Percentiles rank a stretch among this genome's conserved stretches.
Evolutionary conservation across 1,284 basidiomycete species (phyloP).

Genomic region (Pisolithus thermaeus): DNA sequence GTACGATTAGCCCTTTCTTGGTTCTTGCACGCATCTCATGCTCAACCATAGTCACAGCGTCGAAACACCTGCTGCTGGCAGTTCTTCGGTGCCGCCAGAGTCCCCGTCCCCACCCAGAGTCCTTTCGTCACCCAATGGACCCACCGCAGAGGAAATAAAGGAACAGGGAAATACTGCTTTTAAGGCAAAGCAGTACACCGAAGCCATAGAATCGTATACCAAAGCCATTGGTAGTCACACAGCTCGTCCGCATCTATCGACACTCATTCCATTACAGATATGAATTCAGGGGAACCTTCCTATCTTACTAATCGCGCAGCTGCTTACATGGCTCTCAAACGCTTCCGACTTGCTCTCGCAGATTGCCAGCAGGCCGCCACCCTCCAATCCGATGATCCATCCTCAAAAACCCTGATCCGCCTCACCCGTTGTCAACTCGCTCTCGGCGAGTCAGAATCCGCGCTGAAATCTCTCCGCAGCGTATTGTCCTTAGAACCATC

Average conservation of each 20-base stretch:
- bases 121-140: slow-evolving; percentile 11
- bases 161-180: slow-evolving; percentile 73
- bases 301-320: slow-evolving; percentile 85
- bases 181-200: slow-evolving; percentile 58
- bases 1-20: slow-evolving; percentile 12
- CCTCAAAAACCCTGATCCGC: slow-evolving; percentile 69
- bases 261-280: slow-evolving; percentile 35
- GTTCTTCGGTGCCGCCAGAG: slow-evolving; percentile 8
- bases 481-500: slow-evolving; percentile 51
- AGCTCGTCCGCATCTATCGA: slow-evolving; percentile 4
- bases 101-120: slow-evolving; percentile 13
- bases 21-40: neutral
- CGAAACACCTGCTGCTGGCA: slow-evolving; percentile 2
- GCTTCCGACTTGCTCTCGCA: slow-evolving; percentile 64
- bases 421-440: slow-evolving; percentile 78
- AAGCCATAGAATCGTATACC: slow-evolving; percentile 74
- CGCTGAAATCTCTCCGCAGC: slow-evolving; percentile 55
- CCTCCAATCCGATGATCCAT: slow-evolving; percentile 50
- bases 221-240: slow-evolving; percentile 59
- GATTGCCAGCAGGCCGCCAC: slow-evolving; percentile 75
- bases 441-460: slow-evolving; percentile 60
- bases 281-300: slow-evolving; percentile 64
- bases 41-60: slow-evolving; percentile 7
- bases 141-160: slow-evolving; percentile 56
- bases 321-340: slow-evolving; percentile 77